Base-by-base conservation (phyloP, 2,329 filamentous ascomycete species). In the Sclerotinia trifoliorum region DNA sequence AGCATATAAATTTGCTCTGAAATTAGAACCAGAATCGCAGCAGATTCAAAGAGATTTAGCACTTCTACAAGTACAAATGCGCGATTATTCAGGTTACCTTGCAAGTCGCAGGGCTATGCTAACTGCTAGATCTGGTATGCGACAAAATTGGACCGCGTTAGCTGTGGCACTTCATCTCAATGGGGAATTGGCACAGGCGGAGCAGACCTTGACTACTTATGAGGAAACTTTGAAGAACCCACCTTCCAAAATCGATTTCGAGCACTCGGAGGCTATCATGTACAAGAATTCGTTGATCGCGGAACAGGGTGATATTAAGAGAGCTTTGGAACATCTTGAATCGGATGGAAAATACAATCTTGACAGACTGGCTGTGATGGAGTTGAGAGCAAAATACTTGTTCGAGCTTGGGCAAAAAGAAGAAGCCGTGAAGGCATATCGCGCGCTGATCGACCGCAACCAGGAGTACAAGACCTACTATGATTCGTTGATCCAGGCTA, bases 71-170 rank as follows among this genome's bases (percentile, higher is more conserved):
- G 86, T 96, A 74, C 95, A 99, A 82, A 97, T 97, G 87, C 89
- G 95, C 75, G 95, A 99, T 81, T 98, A 94, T 80, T 86, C 90
- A 73, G 95, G 95, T 65, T 98, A 98, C 78, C 88, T 97, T 72
- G 90, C 94, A 79, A 98, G 93, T 80, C 87, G 95, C 74, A 90
- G 87, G 71, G 85, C 89, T 67, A 98, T 99, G 90, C 85, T 99
- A 72, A 90, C 95, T 78, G 88, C 91, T 56, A 88, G 91, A 69
- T 91, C 95, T 1, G 87, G 89, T 72, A 77, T 95, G 70, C 87
- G 96, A 73, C 92, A 96, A 81, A 97, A 94, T 80, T 99, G 96
- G 96, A 98, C 95, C 5, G 95, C 93, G n/a, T 82, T 99, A 70
- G 95, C 95, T 52, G 91, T 98, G 68, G 95, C 94, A 48, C 88